A percentile compares a stretch with the other conserved stretches of the same genome.
These are phyloP conservation scores for Eremochloa ophiuroides DNA, from an alignment of 176 grass and related monocot species.

Conservation along the genomic window DNA sequence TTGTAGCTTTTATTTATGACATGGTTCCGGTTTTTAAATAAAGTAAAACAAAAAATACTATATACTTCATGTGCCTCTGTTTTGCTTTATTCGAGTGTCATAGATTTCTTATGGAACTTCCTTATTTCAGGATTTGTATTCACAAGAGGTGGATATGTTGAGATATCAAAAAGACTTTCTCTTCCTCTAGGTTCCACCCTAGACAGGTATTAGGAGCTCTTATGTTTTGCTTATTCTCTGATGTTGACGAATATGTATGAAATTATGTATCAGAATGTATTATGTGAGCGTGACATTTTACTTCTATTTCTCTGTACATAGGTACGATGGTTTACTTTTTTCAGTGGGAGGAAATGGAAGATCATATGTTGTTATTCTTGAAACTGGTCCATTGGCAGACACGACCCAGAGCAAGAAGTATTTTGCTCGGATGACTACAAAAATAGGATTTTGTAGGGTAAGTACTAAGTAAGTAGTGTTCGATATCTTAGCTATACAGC, in stretches of 20 bases:
- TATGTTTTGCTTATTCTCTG: slow-evolving; percentile 18
- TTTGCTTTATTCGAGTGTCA: background rate
- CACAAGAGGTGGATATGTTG: slow-evolving; percentile 88
- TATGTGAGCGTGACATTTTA: background rate
- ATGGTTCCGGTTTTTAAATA: background rate
- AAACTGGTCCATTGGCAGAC: slow-evolving; percentile 88
- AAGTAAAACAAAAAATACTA: background rate
- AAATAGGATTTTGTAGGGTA: slow-evolving; percentile 98
- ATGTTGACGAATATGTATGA: slow-evolving; percentile 1
- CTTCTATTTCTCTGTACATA: slow-evolving; percentile 23
- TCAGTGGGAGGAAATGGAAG: slow-evolving; percentile 98
- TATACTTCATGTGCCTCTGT: slow-evolving; percentile 3
- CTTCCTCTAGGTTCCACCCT: slow-evolving; percentile 95
- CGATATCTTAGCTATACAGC: slow-evolving; percentile 8
- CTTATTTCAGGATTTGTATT: slow-evolving; percentile 81
- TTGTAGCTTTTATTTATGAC: background rate
- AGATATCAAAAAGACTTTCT: slow-evolving; percentile 84
- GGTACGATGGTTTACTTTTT: slow-evolving; percentile 91
- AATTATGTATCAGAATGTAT: background rate
- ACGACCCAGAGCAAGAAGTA: slow-evolving; percentile 92
- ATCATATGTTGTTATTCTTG: slow-evolving; percentile 91
- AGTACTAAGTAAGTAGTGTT: slow-evolving; percentile 33
- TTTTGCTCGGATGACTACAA: slow-evolving; percentile 90
- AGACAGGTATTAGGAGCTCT: slow-evolving; percentile 60
- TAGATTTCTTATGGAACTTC: slow-evolving; percentile 7